Evolutionary conservation across 2,329 filamentous ascomycete genomes (phyloP).

Genomic region (Canariomyces notabilis): DNA sequence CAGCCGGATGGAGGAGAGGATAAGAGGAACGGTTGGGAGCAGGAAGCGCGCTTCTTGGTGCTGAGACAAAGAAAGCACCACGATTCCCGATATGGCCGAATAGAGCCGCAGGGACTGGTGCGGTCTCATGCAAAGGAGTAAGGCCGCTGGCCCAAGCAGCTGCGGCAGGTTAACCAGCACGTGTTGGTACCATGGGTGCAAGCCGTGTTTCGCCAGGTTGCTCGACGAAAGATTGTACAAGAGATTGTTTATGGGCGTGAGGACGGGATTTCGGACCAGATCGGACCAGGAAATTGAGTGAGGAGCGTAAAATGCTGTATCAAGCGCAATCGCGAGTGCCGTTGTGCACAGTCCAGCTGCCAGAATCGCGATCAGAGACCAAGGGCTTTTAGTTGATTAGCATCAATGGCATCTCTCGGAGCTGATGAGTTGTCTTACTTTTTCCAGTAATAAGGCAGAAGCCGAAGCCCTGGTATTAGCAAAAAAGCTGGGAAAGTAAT

Average conservation of each 20-base stretch:
- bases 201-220: constrained; percentile 69
- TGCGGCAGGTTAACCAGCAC: constrained; percentile 65
- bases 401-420: neutral
- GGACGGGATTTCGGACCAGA: constrained; percentile 59
- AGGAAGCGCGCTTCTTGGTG: constrained; percentile 80
- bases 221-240: constrained; percentile 65
- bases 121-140: constrained; percentile 55
- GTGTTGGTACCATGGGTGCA: constrained; percentile 77
- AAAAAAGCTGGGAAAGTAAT: constrained; percentile 96
- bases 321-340: constrained; percentile 68
- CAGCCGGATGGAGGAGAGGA: constrained; percentile 66
- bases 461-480: constrained; percentile 72
- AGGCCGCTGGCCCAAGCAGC: constrained; percentile 64
- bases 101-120: constrained; percentile 58
- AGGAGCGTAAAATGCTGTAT: constrained; percentile 76
- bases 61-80: constrained; percentile 66
- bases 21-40: constrained; percentile 68
- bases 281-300: constrained; percentile 60
- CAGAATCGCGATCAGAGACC: constrained; percentile 58
- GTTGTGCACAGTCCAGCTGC: constrained; percentile 63
- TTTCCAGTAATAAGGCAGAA: constrained; percentile 79
- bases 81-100: constrained; percentile 68
- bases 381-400: constrained; percentile 40
- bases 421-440: constrained; percentile 51
- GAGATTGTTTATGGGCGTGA: constrained; percentile 75